Percentiles rank a stretch among this genome's conserved stretches.
Evolutionary conservation across 208 protist genomes (phyloP).

Genomic region (Crithidia brevicula): DNA sequence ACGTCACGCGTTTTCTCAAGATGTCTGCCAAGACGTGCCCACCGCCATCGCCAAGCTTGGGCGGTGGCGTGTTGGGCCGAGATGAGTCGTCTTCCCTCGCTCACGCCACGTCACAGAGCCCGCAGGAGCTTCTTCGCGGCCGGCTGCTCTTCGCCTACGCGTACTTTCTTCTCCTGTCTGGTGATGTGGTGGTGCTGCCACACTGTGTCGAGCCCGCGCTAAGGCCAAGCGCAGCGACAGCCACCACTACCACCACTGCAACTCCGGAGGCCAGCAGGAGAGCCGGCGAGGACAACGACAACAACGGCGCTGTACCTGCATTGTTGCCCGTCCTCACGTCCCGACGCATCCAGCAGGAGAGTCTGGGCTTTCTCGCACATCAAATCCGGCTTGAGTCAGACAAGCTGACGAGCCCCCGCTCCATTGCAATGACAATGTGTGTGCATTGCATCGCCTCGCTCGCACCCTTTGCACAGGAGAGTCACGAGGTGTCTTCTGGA

Average conservation of each 20-base stretch:
- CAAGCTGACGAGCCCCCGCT: constrained; percentile 20
- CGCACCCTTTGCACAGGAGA: constrained; percentile 37
- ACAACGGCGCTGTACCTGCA: not conserved
- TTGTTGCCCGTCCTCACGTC: not conserved
- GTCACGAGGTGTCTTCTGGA: constrained; percentile 38
- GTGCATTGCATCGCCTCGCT: constrained; percentile 37
- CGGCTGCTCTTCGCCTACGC: constrained; percentile 27
- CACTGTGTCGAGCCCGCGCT: not conserved
- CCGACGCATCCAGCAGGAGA: constrained; percentile 13
- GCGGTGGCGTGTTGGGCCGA: not conserved
- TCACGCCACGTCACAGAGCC: not conserved
- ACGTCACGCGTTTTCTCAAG: constrained; percentile 28
- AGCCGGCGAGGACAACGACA: not conserved
- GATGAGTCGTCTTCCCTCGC: not conserved
- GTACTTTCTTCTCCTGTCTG: constrained; percentile 29
- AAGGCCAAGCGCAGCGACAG: not conserved
- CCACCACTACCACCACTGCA: not conserved
- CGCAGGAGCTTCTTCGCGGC: constrained; percentile 13
- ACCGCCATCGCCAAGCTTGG: not conserved
- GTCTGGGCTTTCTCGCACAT: constrained; percentile 37
- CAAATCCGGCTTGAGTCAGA: constrained; percentile 18
- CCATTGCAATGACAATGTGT: constrained; percentile 27
- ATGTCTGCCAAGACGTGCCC: constrained; percentile 6
- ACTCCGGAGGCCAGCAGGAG: no score
- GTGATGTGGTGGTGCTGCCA: constrained; percentile 16